Evolutionary conservation across 176 grass and related monocot genomes (phyloP).

Genomic region (Raddia distichophylla): DNA sequence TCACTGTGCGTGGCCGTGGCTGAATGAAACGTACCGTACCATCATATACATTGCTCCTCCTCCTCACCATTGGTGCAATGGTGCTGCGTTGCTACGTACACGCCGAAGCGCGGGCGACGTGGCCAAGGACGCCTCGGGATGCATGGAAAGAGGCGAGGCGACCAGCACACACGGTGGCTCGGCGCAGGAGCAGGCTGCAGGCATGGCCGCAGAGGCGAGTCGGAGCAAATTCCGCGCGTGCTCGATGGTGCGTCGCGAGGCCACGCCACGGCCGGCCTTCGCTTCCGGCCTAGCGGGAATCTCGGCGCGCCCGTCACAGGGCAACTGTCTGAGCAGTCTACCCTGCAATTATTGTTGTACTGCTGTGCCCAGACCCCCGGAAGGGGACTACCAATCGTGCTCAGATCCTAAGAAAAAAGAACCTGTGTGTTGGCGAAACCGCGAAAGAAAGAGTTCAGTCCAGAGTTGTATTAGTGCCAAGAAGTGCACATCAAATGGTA

Average conservation of each 20-base stretch:
- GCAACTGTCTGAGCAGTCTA: slow-evolving; percentile 11
- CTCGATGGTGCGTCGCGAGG: background rate
- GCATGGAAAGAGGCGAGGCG: background rate
- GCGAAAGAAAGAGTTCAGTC: too few relatives aligned
- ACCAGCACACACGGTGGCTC: background rate
- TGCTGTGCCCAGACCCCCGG: background rate
- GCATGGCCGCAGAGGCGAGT: background rate
- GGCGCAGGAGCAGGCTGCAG: background rate
- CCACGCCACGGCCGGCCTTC: background rate
- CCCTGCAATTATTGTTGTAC: slow-evolving; percentile 32
- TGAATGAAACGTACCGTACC: slow-evolving; percentile 18
- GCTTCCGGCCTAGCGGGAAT: background rate
- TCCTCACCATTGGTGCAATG: background rate
- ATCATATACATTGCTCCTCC: too few relatives aligned
- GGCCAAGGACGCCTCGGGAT: too few relatives aligned
- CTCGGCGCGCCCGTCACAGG: background rate
- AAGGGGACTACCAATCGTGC: too few relatives aligned
- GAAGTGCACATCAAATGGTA: too few relatives aligned
- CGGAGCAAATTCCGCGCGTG: background rate
- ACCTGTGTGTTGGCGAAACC: background rate
- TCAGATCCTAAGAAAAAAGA: background rate
- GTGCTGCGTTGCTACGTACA: background rate
- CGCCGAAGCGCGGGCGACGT: background rate
- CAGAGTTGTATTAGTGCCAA: too few relatives aligned
- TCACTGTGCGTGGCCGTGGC: background rate